Evolutionary conservation across 345 rosid genomes (phyloP).

Genomic region (Boechera divaricarpa): DNA sequence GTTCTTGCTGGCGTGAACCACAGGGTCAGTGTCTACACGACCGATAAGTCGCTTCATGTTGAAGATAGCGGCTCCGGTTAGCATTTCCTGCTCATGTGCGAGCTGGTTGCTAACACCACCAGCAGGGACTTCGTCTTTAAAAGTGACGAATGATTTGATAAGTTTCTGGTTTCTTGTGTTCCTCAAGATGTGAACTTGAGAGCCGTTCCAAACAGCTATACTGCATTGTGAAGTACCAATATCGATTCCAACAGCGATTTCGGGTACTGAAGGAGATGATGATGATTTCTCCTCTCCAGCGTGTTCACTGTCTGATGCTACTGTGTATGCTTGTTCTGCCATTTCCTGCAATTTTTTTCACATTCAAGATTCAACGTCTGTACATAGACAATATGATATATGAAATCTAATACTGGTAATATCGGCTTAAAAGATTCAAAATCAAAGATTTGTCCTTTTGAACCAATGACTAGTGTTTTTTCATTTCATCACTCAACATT

Average conservation of each 20-base stretch:
- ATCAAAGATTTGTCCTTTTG: not conserved
- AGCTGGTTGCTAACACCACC: conserved; percentile 81
- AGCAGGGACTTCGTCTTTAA: conserved; percentile 74
- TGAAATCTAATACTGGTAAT: not conserved
- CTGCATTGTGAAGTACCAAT: conserved; percentile 92
- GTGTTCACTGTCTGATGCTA: conserved; percentile 84
- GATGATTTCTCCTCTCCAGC: conserved; percentile 77
- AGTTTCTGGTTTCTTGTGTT: conserved; percentile 77
- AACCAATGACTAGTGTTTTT: not conserved
- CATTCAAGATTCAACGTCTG: conserved; percentile 7
- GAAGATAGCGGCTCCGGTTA: conserved; percentile 83
- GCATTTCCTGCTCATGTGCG: conserved; percentile 74
- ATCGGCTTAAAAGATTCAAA: not conserved
- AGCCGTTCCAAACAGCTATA: conserved; percentile 83
- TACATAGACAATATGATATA: not conserved
- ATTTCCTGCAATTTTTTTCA: conserved; percentile 53
- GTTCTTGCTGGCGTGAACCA: conserved; percentile 71
- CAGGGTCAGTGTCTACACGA: conserved; percentile 81
- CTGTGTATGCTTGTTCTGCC: conserved; percentile 81
- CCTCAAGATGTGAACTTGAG: conserved; percentile 77
- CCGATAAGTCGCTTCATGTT: conserved; percentile 94
- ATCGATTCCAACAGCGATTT: conserved; percentile 84
- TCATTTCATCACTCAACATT: not conserved
- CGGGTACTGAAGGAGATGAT: conserved; percentile 56
- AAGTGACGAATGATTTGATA: conserved; percentile 76